Percentiles rank a stretch among this genome's conserved stretches.
These are phyloP conservation scores for Didymellaceae sp. DNA, from an alignment of 2,329 filamentous ascomycete species.

Conservation along the genomic window DNA sequence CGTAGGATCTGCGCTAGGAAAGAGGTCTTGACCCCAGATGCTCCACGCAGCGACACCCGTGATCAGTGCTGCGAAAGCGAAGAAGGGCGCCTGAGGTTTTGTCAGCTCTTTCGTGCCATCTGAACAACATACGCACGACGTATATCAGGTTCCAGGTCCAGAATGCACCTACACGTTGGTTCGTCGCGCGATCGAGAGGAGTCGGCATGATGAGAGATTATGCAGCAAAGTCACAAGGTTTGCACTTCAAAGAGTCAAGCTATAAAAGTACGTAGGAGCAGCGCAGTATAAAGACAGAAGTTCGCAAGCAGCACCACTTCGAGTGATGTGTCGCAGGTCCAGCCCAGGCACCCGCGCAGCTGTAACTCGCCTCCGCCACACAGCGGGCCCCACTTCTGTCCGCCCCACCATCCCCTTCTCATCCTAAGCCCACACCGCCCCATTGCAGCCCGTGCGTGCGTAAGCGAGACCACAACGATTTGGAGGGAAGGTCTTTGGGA, in stretches of 20 bases:
- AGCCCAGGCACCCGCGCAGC: conserved; percentile 4
- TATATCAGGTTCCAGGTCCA: conserved; percentile 32
- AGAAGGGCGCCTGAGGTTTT: conserved; percentile 42
- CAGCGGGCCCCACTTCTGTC: conserved; percentile 26
- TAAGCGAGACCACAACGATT: conserved; percentile 48
- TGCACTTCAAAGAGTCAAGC: not conserved
- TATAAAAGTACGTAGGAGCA: not conserved
- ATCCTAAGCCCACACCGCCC: conserved; percentile 26
- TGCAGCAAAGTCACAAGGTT: not conserved
- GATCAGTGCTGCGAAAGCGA: conserved; percentile 76
- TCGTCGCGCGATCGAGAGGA: conserved; percentile 56
- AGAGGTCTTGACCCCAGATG: conserved; percentile 86
- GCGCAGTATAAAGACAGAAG: not conserved
- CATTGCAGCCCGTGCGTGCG: conserved; percentile 35
- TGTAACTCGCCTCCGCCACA: conserved; percentile 28
- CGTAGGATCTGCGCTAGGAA: conserved; percentile 80
- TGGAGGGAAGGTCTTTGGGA: conserved; percentile 23
- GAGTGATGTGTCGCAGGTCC: not conserved
- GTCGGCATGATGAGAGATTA: conserved; percentile 53
- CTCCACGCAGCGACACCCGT: conserved; percentile 81
- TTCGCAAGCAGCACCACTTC: conserved; percentile 13
- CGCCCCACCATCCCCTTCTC: conserved; percentile 26
- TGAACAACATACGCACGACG: conserved; percentile 25
- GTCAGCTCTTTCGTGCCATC: conserved; percentile 8
- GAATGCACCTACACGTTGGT: conserved; percentile 49